Conservation (phyloP, 2,329 filamentous ascomycete species). For the Tolypocladium endophyticum region DNA sequence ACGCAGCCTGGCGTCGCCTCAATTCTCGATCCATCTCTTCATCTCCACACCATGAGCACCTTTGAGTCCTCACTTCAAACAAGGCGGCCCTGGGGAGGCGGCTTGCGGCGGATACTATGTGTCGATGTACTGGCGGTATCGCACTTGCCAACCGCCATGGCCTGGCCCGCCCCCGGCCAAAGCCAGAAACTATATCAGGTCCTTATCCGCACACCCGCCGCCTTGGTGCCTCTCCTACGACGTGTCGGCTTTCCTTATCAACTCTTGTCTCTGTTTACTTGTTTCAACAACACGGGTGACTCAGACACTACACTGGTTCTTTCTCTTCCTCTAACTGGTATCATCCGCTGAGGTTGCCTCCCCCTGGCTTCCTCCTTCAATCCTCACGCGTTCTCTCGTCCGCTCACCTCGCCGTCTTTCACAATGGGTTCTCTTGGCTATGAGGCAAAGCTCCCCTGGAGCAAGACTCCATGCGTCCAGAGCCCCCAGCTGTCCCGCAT, state of each 20-base stretch:
- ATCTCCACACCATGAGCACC: constrained; percentile 7
- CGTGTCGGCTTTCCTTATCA: background rate
- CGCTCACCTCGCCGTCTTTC: background rate
- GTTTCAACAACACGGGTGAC: constrained; percentile 1
- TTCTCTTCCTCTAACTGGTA: background rate
- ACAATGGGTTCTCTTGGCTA: constrained; percentile 30
- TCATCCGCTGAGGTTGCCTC: background rate
- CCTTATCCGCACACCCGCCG: constrained; percentile 1
- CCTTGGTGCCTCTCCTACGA: background rate
- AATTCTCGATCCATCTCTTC: constrained; percentile 4
- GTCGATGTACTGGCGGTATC: background rate
- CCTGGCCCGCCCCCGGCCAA: background rate
- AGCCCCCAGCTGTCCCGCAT: constrained; percentile 55
- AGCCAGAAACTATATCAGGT: constrained; percentile 4
- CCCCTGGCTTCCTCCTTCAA: background rate
- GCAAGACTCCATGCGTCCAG: constrained; percentile 59
- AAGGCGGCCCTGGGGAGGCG: constrained; percentile 1
- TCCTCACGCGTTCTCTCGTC: background rate
- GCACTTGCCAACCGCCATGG: background rate
- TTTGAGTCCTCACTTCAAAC: constrained; percentile 6
- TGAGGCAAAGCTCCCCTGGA: constrained; percentile 47
- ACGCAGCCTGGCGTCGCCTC: constrained; percentile 3
- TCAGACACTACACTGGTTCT: background rate
- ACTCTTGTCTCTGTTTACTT: background rate
- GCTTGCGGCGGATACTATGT: constrained; percentile 5